A percentile compares a stretch with the other conserved stretches of the same genome.
Conservation (phyloP, 169 alveolate genomes). For the Cystoisospora suis region DNA sequence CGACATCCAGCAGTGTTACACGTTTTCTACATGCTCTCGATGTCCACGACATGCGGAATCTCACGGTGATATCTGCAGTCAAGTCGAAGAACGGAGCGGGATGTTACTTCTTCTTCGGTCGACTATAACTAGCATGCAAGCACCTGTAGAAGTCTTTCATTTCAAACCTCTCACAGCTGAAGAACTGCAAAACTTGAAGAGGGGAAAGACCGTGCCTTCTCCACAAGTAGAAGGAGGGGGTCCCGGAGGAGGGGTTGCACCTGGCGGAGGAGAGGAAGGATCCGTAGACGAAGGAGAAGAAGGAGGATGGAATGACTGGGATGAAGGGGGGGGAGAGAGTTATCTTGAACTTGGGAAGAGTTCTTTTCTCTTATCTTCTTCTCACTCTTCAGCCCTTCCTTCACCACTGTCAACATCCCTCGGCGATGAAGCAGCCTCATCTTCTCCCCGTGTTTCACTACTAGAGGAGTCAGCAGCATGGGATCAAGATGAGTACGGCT, state of each 20-base stretch:
- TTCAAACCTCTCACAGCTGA: not conserved
- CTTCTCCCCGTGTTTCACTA: not conserved
- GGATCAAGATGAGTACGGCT: not conserved
- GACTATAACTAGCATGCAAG: not conserved
- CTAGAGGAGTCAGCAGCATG: not conserved
- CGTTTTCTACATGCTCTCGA: not conserved
- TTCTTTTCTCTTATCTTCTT: too few species aligned
- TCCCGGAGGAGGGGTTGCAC: not conserved
- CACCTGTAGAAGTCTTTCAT: not conserved
- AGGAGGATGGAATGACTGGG: not conserved
- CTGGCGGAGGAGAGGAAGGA: not conserved
- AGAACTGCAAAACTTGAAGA: not conserved
- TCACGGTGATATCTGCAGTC: not conserved
- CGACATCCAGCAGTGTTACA: not conserved
- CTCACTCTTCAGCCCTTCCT: too few species aligned
- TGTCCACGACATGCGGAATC: not conserved
- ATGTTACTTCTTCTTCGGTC: not conserved
- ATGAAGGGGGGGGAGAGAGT: not conserved
- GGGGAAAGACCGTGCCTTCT: not conserved
- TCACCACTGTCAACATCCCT: too few species aligned
- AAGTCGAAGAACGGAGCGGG: not conserved
- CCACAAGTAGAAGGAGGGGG: not conserved
- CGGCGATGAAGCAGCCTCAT: too few species aligned
- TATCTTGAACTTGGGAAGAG: not conserved
- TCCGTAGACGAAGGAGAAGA: not conserved